Evolutionary conservation across 768 basidiomycete genomes (phyloP), one percentile per base, ranked within the genome.

Genomic region (Xerocomus brunneocitrinus): DNA sequence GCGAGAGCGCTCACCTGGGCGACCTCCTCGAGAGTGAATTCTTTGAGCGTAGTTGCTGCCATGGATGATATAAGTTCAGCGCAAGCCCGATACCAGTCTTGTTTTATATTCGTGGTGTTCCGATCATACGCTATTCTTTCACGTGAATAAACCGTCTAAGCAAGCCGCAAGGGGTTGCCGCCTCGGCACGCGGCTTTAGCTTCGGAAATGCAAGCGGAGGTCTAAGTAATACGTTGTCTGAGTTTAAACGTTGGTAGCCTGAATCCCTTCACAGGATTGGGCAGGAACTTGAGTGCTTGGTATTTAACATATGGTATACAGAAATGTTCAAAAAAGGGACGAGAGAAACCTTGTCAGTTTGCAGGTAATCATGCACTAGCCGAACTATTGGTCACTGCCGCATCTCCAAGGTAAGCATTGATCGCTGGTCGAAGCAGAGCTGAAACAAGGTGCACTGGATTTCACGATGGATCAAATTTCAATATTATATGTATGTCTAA

Each of bases 11-110:
- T 49, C 30, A 79, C 82, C 71, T 79, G 73, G 24, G 75, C 74
- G 36, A 85, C 82, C 58, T 85, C 83, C 54, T 84, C 81, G n/a
- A 76, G 67, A 6, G 80, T 76, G 63, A 79, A 74, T 41, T 75
- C 67, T 61, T 77, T 79, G 43, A 76, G 60, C 39, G 74, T 54
- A 28, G 64, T 69, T 40, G 62, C 43, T 32, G 65, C 53, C 72
- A 73, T 50, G 49, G 31, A 47, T 30, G 36, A 39, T 32, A 5
- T 7, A 19, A 31, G 41, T 43, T 8, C 40, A 53, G 49, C 3
- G 24, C 32, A 58, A 47, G 38, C 8, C 8, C 4, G 16, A 6
- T 32, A 32, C 8, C n/a, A 27, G n/a, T 6, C 36, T n/a, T 12
- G 28, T 60, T 56, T 45, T 60, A 47, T 45, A 32, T 31, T 19